Evolutionary conservation across 1,284 basidiomycete genomes (phyloP).

Genomic region (Ustilago nuda): DNA sequence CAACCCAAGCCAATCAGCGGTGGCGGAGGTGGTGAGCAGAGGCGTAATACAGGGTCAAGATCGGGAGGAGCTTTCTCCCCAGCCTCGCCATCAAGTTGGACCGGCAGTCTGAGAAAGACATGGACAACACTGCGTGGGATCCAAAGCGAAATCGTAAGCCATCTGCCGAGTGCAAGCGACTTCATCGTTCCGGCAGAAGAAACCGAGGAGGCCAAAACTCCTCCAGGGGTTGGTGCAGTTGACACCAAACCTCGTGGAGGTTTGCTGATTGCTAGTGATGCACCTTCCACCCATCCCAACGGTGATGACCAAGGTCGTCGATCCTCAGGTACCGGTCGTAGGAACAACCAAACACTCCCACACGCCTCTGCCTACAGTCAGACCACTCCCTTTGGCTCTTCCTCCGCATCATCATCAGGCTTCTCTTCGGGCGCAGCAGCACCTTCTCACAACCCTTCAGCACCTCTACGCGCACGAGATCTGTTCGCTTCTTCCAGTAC

Average conservation of each 20-base stretch:
- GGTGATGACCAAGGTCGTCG: conserved; percentile 4
- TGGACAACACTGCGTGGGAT: conserved; percentile 55
- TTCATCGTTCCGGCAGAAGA: conserved; percentile 50
- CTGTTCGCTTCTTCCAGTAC: conserved; percentile 24
- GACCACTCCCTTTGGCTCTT: conserved; percentile 33
- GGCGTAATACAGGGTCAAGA: conserved; percentile 5
- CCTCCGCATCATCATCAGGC: conserved; percentile 15
- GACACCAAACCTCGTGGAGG: conserved; percentile 44
- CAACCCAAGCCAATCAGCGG: conserved; percentile 35
- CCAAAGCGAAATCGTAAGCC: conserved; percentile 44
- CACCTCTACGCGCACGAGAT: conserved; percentile 35
- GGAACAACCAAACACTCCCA: conserved; percentile 17
- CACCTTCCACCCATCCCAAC: not conserved
- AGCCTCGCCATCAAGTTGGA: conserved; percentile 48
- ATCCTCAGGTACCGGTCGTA: conserved; percentile 6
- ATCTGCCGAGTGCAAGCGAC: conserved; percentile 53
- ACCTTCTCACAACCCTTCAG: conserved; percentile 9
- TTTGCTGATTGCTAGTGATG: conserved; percentile 32
- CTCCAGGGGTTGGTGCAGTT: conserved; percentile 4
- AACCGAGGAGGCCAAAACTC: conserved; percentile 14
- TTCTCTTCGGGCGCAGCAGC: conserved; percentile 40
- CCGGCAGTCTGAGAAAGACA: conserved; percentile 52
- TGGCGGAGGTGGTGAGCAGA: conserved; percentile 4
- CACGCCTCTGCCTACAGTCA: conserved; percentile 52
- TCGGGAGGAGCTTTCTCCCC: conserved; percentile 20